Conservation (phyloP, 345 rosid genomes). For the Salix udensis region DNA sequence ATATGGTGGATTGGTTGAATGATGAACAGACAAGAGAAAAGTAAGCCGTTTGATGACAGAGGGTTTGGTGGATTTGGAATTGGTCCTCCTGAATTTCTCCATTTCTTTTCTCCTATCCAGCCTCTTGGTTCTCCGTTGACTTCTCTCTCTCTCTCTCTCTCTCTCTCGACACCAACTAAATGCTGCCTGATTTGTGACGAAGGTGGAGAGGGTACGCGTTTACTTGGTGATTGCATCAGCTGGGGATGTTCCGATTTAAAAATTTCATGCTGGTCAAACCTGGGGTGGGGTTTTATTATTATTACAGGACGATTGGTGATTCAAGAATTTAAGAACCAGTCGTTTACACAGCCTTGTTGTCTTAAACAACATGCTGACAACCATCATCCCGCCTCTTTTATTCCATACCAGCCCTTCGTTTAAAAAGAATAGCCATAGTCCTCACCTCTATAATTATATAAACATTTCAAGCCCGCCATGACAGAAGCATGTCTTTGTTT, state of each 20-base stretch:
- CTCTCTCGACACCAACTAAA: constrained; percentile 8
- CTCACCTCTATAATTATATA: not conserved
- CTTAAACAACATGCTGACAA: constrained; percentile 6
- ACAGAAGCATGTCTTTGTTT: constrained; percentile 1
- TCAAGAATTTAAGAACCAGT: not conserved
- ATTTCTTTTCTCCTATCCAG: constrained; percentile 21
- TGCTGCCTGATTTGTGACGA: constrained; percentile 19
- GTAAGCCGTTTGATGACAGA: constrained; percentile 8
- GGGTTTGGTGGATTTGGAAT: constrained; percentile 20
- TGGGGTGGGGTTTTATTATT: constrained; percentile 1
- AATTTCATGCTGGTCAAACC: constrained; percentile 12
- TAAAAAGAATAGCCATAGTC: not conserved
- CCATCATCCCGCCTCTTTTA: constrained; percentile 2
- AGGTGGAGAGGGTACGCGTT: constrained; percentile 11
- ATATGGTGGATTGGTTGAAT: constrained; percentile 27
- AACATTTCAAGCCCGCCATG: constrained; percentile 5
- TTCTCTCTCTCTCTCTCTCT: constrained; percentile 11
- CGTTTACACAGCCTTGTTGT: not conserved
- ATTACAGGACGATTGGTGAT: not conserved
- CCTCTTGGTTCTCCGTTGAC: constrained; percentile 28
- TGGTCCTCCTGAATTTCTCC: constrained; percentile 8
- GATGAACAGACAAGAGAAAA: constrained; percentile 16
- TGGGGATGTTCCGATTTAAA: not conserved
- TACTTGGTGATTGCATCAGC: constrained; percentile 25
- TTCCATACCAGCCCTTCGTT: not conserved